A percentile compares a stretch with the other conserved stretches of the same genome.
Conservation (phyloP, 192 early-diverging fungal genomes). For the Backusella morwellensis region DNA sequence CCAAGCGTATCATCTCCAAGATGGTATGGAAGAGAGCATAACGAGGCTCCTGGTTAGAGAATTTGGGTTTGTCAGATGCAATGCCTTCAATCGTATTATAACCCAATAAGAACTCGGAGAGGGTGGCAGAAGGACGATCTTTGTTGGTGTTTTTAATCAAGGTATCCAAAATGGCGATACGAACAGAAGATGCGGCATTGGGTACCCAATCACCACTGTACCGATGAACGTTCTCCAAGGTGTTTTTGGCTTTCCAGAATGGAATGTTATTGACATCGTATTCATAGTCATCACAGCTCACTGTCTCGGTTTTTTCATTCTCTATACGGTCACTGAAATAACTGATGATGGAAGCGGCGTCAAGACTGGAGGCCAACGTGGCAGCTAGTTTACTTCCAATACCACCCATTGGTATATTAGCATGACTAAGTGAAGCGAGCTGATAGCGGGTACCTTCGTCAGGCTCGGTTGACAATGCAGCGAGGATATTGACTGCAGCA, state of each 20-base stretch:
- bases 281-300: constrained; percentile 29
- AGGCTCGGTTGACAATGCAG: constrained; percentile 65
- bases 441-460: constrained; percentile 56
- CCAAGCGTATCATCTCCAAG: constrained; percentile 17
- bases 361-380: constrained; percentile 59
- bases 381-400: constrained; percentile 73
- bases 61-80: constrained; percentile 28
- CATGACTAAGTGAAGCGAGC: constrained; percentile 28
- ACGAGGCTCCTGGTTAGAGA: constrained; percentile 30
- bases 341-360: constrained; percentile 67
- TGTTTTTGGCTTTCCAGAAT: constrained; percentile 33
- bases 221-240: constrained; percentile 24
- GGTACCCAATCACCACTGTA: not conserved
- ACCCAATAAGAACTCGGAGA: constrained; percentile 91
- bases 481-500: constrained; percentile 67
- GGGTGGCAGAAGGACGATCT: constrained; percentile 58
- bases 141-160: constrained; percentile 71
- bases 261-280: constrained; percentile 41
- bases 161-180: constrained; percentile 83
- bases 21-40: not conserved
- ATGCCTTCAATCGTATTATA: constrained; percentile 55
- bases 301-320: constrained; percentile 48
- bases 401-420: constrained; percentile 44
- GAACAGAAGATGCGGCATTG: constrained; percentile 43
- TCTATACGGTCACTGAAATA: constrained; percentile 80